A percentile compares a stretch with the other conserved stretches of the same genome.
These are phyloP conservation scores for Komagataella kurtzmanii DNA, from an alignment of 805 yeast genomes.

Conservation along the genomic window DNA sequence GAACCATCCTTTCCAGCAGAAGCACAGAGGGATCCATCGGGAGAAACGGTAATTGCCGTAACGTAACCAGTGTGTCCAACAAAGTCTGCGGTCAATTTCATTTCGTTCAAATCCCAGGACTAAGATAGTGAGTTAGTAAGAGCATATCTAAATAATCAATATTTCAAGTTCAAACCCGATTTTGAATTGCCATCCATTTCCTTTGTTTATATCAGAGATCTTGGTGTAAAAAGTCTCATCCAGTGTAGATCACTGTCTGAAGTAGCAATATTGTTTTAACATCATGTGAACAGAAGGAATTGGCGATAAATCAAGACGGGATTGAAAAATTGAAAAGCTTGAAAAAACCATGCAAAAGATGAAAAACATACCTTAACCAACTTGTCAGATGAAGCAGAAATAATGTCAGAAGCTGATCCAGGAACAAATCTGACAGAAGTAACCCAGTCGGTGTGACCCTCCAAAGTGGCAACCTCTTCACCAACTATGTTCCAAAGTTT, in stretches of 20 bases:
- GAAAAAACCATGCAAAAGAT: constrained; percentile 2
- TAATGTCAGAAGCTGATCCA: constrained; percentile 55
- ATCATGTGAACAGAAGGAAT: constrained; percentile 35
- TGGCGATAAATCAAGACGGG: not conserved
- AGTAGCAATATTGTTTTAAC: constrained; percentile 94
- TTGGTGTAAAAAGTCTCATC: constrained; percentile 98
- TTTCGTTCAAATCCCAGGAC: constrained; percentile 90
- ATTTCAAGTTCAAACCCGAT: not conserved
- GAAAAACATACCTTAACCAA: constrained; percentile 86
- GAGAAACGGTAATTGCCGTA: constrained; percentile 92
- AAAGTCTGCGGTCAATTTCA: constrained; percentile 86
- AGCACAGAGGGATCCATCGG: constrained; percentile 99
- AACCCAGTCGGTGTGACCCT: constrained; percentile 99
- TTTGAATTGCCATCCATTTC: not conserved
- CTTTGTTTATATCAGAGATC: constrained; percentile 74
- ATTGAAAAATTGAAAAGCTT: not conserved
- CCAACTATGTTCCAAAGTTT: constrained; percentile 99
- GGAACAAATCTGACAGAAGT: constrained; percentile 97
- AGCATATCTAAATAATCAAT: constrained; percentile 2
- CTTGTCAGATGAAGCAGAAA: constrained; percentile 99
- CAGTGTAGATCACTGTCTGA: constrained; percentile 72
- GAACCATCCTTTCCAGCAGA: constrained; percentile 99
- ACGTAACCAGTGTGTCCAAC: constrained; percentile 99
- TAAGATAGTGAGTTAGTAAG: constrained; percentile 17
- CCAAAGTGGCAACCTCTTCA: constrained; percentile 87